Percentiles rank a stretch among this genome's conserved stretches.
phyloP scores from a whole-genome alignment of 2,329 filamentous ascomycete species.

The Fusarium sp. region DNA sequence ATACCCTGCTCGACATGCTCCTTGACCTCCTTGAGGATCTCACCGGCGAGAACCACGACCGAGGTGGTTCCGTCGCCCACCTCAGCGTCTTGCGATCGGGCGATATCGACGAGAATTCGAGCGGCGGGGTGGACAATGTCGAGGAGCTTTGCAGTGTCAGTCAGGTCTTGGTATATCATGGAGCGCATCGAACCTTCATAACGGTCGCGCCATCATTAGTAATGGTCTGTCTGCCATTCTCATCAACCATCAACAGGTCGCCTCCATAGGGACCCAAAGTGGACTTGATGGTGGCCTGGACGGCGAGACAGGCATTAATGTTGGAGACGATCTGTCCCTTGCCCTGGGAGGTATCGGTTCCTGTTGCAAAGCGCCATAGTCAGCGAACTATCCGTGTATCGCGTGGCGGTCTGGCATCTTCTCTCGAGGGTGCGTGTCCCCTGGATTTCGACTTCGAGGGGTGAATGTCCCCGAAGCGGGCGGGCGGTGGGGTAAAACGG shows the following conservation, averaged over 20 bases:
- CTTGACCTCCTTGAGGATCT: constrained; percentile 96
- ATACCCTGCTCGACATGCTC: constrained; percentile 97
- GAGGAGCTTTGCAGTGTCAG: constrained; percentile 72
- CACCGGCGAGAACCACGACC: constrained; percentile 95
- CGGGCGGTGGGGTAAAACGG: constrained; percentile 59
- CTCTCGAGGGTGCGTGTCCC: constrained; percentile 15
- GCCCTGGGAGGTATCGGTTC: constrained; percentile 96
- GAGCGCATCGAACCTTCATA: constrained; percentile 79
- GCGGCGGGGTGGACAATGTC: constrained; percentile 98
- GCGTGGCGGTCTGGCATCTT: constrained; percentile 15
- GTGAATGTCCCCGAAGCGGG: constrained; percentile 35
- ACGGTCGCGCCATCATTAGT: constrained; percentile 99
- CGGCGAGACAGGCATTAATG: constrained; percentile 97
- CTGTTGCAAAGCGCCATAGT: constrained; percentile 58
- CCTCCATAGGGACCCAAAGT: constrained; percentile 97
- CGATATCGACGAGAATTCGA: constrained; percentile 97
- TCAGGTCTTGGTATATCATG: not conserved
- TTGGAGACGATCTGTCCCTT: constrained; percentile 97
- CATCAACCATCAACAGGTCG: constrained; percentile 94
- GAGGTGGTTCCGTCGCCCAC: constrained; percentile 98
- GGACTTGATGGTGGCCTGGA: constrained; percentile 94
- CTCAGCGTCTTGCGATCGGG: constrained; percentile 98
- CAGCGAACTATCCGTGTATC: constrained; percentile 24
- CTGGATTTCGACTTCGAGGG: constrained; percentile 35
- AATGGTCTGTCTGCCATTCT: constrained; percentile 95